Conservation (phyloP, 352 stramenopile species). For the Chrysophaeum taylorii region DNA sequence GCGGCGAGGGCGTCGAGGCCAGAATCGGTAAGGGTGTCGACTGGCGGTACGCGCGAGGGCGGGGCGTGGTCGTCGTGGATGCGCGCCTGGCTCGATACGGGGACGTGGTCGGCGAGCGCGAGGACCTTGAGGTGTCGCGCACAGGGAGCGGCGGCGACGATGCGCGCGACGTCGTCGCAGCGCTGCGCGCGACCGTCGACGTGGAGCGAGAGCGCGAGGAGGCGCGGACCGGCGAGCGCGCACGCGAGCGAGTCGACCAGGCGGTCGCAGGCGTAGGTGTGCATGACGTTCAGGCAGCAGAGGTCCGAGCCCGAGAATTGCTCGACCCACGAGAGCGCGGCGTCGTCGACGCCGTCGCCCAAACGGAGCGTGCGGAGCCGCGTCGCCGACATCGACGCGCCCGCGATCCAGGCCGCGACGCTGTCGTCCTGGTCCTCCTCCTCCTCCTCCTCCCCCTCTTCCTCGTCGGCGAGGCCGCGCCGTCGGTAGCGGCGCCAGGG, state of each 20-base stretch:
- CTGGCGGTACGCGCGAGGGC: too few relatives aligned
- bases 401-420: background rate
- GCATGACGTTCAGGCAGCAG: slow-evolving; percentile 1
- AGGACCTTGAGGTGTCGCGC: background rate
- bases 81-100: too few relatives aligned
- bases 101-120: background rate
- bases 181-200: background rate
- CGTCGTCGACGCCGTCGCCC: slow-evolving; percentile 4
- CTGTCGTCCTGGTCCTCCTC: background rate
- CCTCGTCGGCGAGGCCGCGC: background rate
- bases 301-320: background rate
- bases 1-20: slow-evolving; percentile 46
- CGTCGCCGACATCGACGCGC: background rate
- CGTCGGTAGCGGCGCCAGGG: background rate
- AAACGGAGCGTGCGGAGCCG: background rate
- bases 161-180: background rate
- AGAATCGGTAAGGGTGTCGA: background rate
- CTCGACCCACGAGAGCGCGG: background rate
- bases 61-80: background rate
- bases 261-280: background rate
- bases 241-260: background rate
- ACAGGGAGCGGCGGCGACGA: background rate
- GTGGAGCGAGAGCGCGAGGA: background rate
- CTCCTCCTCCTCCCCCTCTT: background rate
- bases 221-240: background rate